phyloP scores from a whole-genome alignment of 495 filamentous ascomycete genomes.

The Amphirosellinia nigrospora region DNA sequence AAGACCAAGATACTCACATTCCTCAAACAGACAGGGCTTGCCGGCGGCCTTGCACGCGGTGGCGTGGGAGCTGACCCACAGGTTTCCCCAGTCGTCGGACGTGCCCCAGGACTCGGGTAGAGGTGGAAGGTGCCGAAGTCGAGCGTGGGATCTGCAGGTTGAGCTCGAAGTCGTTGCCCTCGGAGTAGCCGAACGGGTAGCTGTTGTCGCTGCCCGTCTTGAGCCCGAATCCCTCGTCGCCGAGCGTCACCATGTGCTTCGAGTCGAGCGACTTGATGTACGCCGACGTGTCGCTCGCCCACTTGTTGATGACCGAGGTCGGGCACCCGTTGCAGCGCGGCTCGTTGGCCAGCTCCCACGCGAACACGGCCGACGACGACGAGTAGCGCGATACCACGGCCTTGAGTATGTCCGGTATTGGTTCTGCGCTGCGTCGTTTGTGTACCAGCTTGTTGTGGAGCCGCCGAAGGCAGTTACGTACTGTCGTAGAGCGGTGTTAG shows the following conservation, averaged over 20 bases:
- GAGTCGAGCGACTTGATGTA: constrained; percentile 60
- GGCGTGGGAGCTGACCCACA: constrained; percentile 66
- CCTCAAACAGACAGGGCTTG: constrained; percentile 74
- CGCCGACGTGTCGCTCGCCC: constrained; percentile 53
- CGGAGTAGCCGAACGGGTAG: constrained; percentile 63
- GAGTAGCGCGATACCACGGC: constrained; percentile 57
- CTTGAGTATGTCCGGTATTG: constrained; percentile 60
- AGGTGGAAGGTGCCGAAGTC: constrained; percentile 73
- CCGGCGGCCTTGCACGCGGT: constrained; percentile 58
- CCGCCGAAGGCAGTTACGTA: constrained; percentile 67
- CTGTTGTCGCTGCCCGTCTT: constrained; percentile 54
- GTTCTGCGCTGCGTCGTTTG: constrained; percentile 31
- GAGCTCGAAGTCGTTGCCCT: constrained; percentile 69
- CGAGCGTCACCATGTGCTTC: constrained; percentile 58
- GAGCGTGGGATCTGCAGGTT: constrained; percentile 63
- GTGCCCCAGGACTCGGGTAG: constrained; percentile 61
- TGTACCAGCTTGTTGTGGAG: constrained; percentile 38
- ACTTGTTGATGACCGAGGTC: constrained; percentile 47
- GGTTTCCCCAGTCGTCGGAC: constrained; percentile 51
- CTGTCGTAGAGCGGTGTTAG: constrained; percentile 25
- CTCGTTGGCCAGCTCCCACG: constrained; percentile 65
- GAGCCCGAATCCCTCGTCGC: constrained; percentile 59
- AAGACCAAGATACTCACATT: constrained; percentile 58
- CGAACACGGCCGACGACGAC: constrained; percentile 55
- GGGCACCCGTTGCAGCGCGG: constrained; percentile 54